Conservation (phyloP, 2,329 filamentous ascomycete species). For the Nothophoma quercina region DNA sequence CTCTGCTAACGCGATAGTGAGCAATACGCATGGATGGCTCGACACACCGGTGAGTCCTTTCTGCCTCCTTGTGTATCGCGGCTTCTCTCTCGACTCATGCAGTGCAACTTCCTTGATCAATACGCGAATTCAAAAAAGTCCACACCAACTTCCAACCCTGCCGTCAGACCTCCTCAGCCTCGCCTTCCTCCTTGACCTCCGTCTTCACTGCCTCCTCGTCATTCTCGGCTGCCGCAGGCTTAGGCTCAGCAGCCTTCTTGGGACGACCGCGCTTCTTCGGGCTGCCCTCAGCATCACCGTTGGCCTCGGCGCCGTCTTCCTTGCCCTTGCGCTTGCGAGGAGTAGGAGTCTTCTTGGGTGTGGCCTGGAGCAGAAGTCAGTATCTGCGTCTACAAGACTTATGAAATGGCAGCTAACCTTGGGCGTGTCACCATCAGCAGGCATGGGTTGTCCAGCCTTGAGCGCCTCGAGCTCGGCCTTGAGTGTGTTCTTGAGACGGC, state of each 20-base stretch:
- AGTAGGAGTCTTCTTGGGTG: background rate
- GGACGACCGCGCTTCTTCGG: constrained; percentile 21
- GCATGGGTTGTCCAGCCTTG: constrained; percentile 15
- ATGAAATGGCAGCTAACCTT: no score
- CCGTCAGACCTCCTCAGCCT: background rate
- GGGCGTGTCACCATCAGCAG: no score
- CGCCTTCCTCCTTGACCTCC: background rate
- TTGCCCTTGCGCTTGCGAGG: constrained; percentile 24
- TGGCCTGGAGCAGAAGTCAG: background rate
- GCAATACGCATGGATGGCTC: no score
- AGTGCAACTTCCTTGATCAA: no score
- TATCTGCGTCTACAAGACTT: no score
- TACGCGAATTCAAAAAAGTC: no score
- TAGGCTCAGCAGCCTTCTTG: constrained; percentile 4
- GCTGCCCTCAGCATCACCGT: no score
- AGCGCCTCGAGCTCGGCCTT: constrained; percentile 29
- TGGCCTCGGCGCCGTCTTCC: constrained; percentile 1
- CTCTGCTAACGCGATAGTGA: no score
- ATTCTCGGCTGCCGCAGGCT: constrained; percentile 7
- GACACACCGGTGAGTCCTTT: no score
- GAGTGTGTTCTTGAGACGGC: constrained; percentile 25
- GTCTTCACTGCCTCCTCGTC: background rate
- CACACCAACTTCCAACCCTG: background rate
- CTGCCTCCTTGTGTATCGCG: no score
- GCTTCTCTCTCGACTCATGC: no score